phyloP scores from a whole-genome alignment of 2,329 filamentous ascomycete genomes.

The Aspergillus sergii region DNA sequence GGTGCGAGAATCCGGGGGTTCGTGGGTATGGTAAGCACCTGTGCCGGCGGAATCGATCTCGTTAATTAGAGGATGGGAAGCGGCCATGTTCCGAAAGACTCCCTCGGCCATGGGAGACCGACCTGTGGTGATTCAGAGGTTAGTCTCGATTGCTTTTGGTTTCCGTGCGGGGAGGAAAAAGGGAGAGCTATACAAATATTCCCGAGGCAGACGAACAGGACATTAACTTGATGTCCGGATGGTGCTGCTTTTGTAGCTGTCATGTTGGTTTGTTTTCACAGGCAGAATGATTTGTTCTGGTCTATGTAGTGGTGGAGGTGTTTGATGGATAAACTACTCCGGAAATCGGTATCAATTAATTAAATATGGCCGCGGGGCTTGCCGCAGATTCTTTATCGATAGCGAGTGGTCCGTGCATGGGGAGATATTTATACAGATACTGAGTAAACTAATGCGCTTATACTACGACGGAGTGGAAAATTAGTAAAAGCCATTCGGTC shows the following conservation, averaged over 20 bases:
- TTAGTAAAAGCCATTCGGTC: no score
- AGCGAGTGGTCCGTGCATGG: constrained; percentile 9
- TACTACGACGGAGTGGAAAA: no score
- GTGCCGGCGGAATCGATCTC: constrained; percentile 89
- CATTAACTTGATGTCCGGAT: constrained; percentile 55
- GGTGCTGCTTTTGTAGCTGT: constrained; percentile 18
- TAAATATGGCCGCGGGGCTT: constrained; percentile 6
- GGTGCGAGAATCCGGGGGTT: constrained; percentile 78
- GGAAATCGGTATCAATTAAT: not conserved
- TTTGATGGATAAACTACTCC: not conserved
- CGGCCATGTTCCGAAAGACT: constrained; percentile 75
- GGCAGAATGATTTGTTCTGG: not conserved
- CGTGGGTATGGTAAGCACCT: constrained; percentile 79
- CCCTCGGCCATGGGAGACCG: constrained; percentile 94
- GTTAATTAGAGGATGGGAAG: constrained; percentile 61
- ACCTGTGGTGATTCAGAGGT: constrained; percentile 39
- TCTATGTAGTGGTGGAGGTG: not conserved
- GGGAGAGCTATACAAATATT: constrained; percentile 72
- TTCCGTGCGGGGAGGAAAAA: not conserved
- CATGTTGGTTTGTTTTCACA: constrained; percentile 21
- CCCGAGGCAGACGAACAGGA: constrained; percentile 94
- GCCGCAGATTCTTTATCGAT: constrained; percentile 16
- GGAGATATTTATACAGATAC: no score
- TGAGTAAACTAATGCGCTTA: no score
- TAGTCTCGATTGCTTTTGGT: not conserved